These are phyloP conservation scores for Miscanthus sacchariflorus DNA, from an alignment of 202 grass and related monocot genomes.

Conservation along the genomic window DNA sequence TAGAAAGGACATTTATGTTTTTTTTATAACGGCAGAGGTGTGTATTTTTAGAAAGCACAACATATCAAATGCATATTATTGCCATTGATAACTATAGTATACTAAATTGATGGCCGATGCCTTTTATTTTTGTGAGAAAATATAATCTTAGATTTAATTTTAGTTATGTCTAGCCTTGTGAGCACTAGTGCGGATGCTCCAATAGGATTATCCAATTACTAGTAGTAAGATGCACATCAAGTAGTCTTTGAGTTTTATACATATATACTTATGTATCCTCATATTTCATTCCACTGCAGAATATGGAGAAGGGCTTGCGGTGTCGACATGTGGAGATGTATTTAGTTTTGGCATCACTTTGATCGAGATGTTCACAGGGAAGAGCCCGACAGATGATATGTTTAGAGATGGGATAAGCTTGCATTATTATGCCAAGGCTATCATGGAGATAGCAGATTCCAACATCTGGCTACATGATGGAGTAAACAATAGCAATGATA, in stretches of 20 bases:
- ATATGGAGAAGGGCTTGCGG: constrained; percentile 40
- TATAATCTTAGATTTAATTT: background rate
- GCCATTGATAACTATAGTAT: background rate
- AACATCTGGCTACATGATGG: constrained; percentile 34
- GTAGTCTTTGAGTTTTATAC: background rate
- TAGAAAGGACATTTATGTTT: background rate
- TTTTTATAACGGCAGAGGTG: background rate
- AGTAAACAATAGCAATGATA: constrained; percentile 2
- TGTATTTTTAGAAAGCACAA: background rate
- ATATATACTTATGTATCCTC: background rate
- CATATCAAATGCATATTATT: background rate
- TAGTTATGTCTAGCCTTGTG: background rate
- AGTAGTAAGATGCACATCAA: too few species aligned
- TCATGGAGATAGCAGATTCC: constrained; percentile 46
- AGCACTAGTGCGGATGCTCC: too few species aligned
- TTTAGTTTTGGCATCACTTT: constrained; percentile 44
- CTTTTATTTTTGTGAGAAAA: background rate
- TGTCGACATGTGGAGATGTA: constrained; percentile 43
- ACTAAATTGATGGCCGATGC: background rate
- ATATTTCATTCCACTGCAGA: background rate
- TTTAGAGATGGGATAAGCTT: constrained; percentile 51
- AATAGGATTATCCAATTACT: too few species aligned
- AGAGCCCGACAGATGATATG: constrained; percentile 38
- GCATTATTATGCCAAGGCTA: constrained; percentile 24
- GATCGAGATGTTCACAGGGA: constrained; percentile 53